Percentiles rank a stretch among this genome's conserved stretches.
These are phyloP conservation scores for Starmera amethionina DNA, from an alignment of 805 yeast genomes.

Conservation along the genomic window DNA sequence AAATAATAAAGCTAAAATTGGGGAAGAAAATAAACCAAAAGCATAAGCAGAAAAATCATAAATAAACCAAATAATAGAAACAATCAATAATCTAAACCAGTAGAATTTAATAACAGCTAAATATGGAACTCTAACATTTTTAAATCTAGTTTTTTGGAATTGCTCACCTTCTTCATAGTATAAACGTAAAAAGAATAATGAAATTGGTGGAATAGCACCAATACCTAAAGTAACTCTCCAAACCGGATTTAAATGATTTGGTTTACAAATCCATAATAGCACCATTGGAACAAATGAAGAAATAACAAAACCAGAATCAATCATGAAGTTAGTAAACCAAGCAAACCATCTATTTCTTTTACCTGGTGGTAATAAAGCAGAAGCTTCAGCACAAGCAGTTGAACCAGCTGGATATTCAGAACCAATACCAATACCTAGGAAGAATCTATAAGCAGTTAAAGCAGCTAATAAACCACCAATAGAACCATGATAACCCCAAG, in stretches of 20 bases:
- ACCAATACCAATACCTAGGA: conserved; percentile 88
- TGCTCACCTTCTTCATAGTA: conserved; percentile 66
- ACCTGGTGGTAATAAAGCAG: conserved; percentile 69
- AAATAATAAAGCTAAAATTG: conserved; percentile 51
- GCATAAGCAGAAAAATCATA: conserved; percentile 86
- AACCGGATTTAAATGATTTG: conserved; percentile 62
- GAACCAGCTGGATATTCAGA: conserved; percentile 94
- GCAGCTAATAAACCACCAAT: conserved; percentile 77
- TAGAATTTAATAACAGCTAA: conserved; percentile 64
- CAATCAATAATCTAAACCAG: conserved; percentile 67
- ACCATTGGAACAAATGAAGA: conserved; percentile 83
- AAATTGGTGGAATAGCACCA: conserved; percentile 82
- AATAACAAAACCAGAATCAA: conserved; percentile 78
- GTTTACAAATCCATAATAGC: conserved; percentile 70
- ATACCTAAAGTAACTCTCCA: conserved; percentile 90
- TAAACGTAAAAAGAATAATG: conserved; percentile 68
- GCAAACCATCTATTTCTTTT: conserved; percentile 81
- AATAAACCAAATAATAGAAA: conserved; percentile 79
- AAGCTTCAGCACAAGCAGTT: conserved; percentile 88
- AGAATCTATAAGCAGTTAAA: conserved; percentile 74
- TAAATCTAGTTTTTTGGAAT: conserved; percentile 63
- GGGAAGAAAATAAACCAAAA: conserved; percentile 74
- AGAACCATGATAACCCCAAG: conserved; percentile 68
- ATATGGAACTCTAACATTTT: conserved; percentile 55
- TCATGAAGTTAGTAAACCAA: conserved; percentile 83